Conservation (phyloP, 805 yeast genomes). For the Zygosaccharomyces kombuchaensis region DNA sequence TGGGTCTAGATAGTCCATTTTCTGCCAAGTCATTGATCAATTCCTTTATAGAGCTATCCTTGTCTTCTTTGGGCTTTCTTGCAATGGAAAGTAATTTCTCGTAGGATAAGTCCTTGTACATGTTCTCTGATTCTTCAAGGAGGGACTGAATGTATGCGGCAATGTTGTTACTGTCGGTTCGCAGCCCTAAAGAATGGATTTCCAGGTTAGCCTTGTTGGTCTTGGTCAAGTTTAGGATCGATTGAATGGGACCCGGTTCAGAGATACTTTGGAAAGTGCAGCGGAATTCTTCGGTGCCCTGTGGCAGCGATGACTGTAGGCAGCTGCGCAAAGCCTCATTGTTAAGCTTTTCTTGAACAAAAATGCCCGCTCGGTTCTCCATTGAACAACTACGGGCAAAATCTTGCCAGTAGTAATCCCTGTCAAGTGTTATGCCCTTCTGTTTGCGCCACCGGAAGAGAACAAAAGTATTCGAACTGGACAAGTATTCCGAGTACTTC, state of each 20-base stretch:
- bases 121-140: conserved; percentile 22
- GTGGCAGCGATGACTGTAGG: conserved; percentile 2
- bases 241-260: conserved; percentile 5
- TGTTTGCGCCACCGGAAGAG: conserved; percentile 15
- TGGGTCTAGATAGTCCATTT: conserved; percentile 16
- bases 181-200: conserved; percentile 11
- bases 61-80: conserved; percentile 8
- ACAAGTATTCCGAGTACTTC: conserved; percentile 12
- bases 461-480: conserved; percentile 14
- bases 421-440: not conserved
- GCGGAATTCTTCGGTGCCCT: conserved; percentile 5
- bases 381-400: conserved; percentile 6
- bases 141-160: conserved; percentile 20
- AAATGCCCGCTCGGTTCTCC: not conserved
- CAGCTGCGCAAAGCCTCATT: conserved; percentile 7
- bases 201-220: conserved; percentile 3
- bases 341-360: conserved; percentile 7
- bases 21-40: conserved; percentile 18
- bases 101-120: conserved; percentile 25
- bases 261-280: conserved; percentile 11
- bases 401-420: conserved; percentile 11
- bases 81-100: conserved; percentile 28
- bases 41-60: conserved; percentile 10
- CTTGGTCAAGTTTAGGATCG: conserved; percentile 2
- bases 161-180: conserved; percentile 4